A percentile compares a stretch with the other conserved stretches of the same genome.
These are phyloP conservation scores for Jatropha podagrica DNA, from an alignment of 441 rosid genomes.

Conservation along the genomic window DNA sequence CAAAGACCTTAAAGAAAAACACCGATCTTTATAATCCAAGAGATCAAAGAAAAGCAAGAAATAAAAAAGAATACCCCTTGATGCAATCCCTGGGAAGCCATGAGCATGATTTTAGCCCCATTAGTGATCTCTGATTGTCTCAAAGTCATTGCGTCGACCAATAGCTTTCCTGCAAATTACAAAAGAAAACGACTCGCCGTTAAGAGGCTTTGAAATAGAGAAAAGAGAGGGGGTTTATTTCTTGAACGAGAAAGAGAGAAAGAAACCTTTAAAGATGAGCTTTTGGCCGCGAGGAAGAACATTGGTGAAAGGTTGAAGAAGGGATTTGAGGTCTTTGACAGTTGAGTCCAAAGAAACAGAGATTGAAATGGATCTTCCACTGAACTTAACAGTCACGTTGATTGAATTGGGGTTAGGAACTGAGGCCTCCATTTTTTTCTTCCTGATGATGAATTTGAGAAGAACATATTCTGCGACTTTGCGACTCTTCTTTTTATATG, in stretches of 20 bases:
- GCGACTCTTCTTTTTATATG: too few species aligned
- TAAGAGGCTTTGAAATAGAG: conserved; percentile 2
- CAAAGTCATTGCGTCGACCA: conserved; percentile 65
- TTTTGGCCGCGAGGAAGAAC: conserved; percentile 95
- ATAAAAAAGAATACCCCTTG: conserved; percentile 66
- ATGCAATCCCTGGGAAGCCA: conserved; percentile 87
- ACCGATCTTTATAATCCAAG: background rate
- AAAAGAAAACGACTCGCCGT: background rate
- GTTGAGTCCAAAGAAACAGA: conserved; percentile 48
- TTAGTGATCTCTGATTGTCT: conserved; percentile 50
- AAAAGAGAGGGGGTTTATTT: background rate
- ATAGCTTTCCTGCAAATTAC: conserved; percentile 55
- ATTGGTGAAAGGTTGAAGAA: conserved; percentile 80
- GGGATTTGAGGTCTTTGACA: conserved; percentile 59
- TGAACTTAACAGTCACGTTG: conserved; percentile 62
- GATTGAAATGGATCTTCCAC: conserved; percentile 61
- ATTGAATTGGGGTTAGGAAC: conserved; percentile 14
- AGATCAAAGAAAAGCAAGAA: background rate
- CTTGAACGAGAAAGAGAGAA: background rate
- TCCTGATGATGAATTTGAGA: background rate
- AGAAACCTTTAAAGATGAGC: conserved; percentile 79
- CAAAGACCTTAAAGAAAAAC: background rate
- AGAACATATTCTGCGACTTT: too few species aligned
- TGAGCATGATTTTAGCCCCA: conserved; percentile 90
- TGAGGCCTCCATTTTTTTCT: conserved; percentile 3